Percentiles rank a stretch among this genome's conserved stretches.
These are phyloP conservation scores for Dryadomyces quercus-mongolicae DNA, from an alignment of 2,329 filamentous ascomycete genomes.

Conservation along the genomic window DNA sequence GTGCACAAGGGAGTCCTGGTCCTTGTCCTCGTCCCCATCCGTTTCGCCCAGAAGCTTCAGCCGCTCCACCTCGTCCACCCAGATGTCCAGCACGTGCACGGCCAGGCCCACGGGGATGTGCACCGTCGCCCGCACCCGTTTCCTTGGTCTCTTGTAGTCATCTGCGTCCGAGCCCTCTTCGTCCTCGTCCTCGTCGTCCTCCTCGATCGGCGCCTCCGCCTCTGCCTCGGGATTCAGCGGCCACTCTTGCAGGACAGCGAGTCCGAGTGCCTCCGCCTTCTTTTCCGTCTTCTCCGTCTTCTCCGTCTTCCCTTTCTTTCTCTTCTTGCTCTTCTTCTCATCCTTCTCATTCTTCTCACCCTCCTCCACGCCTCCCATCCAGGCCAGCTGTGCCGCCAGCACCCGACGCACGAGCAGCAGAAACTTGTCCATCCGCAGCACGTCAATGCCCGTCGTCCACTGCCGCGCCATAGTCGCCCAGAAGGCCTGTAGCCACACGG, in stretches of 20 bases:
- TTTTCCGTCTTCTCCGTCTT: neutral
- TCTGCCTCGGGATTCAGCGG: constrained; percentile 23
- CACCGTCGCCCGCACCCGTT: constrained; percentile 14
- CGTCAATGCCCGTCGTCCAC: constrained; percentile 59
- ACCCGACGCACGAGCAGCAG: constrained; percentile 72
- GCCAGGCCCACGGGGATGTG: constrained; percentile 67
- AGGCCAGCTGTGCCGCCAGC: constrained; percentile 55
- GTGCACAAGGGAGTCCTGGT: constrained; percentile 33
- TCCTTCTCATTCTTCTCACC: neutral
- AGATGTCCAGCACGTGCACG: constrained; percentile 82
- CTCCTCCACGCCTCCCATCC: constrained; percentile 20
- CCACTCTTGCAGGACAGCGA: constrained; percentile 28
- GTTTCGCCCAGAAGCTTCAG: constrained; percentile 17
- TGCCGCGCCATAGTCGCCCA: constrained; percentile 59
- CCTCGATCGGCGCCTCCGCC: constrained; percentile 30
- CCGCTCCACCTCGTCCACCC: constrained; percentile 48
- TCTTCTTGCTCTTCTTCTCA: neutral
- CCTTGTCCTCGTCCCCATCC: neutral
- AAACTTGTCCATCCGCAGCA: constrained; percentile 83
- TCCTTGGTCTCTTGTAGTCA: constrained; percentile 13
- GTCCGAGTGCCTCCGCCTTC: constrained; percentile 19
- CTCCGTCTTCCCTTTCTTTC: neutral
- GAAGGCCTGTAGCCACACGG: constrained; percentile 48
- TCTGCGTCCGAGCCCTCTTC: constrained; percentile 23
- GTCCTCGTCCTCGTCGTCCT: constrained; percentile 24